Base-by-base conservation (phyloP, 2,329 filamentous ascomycete genomes). In the Didymella pinodella region DNA sequence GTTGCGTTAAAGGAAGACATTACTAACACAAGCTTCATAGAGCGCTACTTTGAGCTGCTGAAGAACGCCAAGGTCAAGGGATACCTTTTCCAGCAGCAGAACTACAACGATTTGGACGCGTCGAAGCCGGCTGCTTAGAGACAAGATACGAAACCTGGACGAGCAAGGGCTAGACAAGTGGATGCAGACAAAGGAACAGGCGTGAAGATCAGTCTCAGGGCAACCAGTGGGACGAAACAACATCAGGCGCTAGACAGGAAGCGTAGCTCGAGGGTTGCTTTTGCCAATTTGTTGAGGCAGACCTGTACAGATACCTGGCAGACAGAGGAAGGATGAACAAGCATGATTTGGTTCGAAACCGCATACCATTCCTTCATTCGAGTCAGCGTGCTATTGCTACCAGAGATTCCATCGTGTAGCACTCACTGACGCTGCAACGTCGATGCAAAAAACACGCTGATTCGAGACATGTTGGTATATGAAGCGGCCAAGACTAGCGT, bases 31-130 rank as follows among this genome's bases (percentile, higher is more conserved):
- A 49, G 40, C 20, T 54, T 20, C 48, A 57, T 75, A 93, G 90
- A 93, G 77, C 87, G 89, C 75, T 95, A 94, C 75, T 84, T 95
- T 64, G 85, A 92, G 78, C 82, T 94, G 67, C 81, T 95, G 68
- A 90, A 90, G 80, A 85, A 90, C 65, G 84, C 90, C 72, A 90
- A 91, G 80, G 84, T 94, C 76, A 89, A 87, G 81, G 91, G 91
- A 59, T 92, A 91, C 77, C 82, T 92, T 65, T 93, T 92, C 70
- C 81, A 92, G 73, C 90, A 93, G 80, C 88, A 90, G 75, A 92
- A 93, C 81, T 91, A 91, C 78, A 75, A 88, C 60, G 78, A 71
- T 41, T 36, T 59, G 22, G 8, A 47, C 26, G 50, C 41, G 34
- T 60, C 57, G 25, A 60, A 60, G 53, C 52, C 57, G 20, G 52